A percentile compares a stretch with the other conserved stretches of the same genome.
Conservation (phyloP, 2,329 filamentous ascomycete genomes). For the Aureobasidium sp. region DNA sequence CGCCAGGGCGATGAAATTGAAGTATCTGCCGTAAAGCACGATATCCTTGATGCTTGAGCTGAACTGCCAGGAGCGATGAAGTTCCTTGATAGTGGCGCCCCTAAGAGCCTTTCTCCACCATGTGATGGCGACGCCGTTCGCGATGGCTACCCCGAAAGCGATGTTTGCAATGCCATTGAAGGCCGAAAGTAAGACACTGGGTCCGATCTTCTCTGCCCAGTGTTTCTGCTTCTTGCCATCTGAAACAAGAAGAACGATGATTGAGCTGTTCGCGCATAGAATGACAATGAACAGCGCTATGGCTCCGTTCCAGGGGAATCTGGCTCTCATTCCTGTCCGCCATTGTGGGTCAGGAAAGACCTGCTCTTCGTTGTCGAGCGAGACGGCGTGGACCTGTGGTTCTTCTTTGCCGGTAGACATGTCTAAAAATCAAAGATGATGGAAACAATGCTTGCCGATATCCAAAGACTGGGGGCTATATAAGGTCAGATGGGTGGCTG, state of each 20-base stretch:
- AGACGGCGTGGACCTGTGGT: background rate
- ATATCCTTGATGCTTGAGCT: constrained; percentile 21
- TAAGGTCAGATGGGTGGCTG: background rate
- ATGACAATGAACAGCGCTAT: constrained; percentile 20
- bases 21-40: constrained; percentile 20
- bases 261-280: constrained; percentile 17
- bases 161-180: constrained; percentile 21
- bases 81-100: constrained; percentile 22
- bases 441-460: background rate
- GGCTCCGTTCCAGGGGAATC: constrained; percentile 21
- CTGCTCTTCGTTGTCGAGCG: background rate
- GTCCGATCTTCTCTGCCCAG: constrained; percentile 21
- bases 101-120: constrained; percentile 24
- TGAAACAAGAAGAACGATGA: constrained; percentile 17
- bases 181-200: constrained; percentile 20
- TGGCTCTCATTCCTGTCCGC: background rate
- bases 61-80: constrained; percentile 23
- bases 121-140: constrained; percentile 23
- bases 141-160: constrained; percentile 22
- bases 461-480: background rate
- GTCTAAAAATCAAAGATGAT: background rate
- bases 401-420: background rate
- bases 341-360: constrained; percentile 5
- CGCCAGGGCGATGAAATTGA: constrained; percentile 25
- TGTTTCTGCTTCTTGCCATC: constrained; percentile 15